A percentile compares a stretch with the other conserved stretches of the same genome.
Evolutionary conservation across 2,329 filamentous ascomycete genomes (phyloP).

Genomic region (Fusarium sterilihyphosum): DNA sequence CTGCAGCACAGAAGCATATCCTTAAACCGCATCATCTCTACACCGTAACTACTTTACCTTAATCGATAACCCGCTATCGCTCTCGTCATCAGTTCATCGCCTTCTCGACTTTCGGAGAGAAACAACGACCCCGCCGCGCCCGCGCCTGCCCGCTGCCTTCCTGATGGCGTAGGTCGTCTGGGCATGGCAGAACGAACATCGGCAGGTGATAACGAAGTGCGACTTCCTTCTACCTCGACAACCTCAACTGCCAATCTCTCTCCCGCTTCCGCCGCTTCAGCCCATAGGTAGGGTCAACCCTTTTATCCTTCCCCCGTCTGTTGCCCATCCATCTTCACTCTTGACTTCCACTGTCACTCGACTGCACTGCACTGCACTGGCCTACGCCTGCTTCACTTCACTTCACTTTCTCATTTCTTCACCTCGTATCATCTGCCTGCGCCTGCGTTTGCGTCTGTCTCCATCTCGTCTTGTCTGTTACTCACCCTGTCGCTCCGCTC

Average conservation of each 20-base stretch:
- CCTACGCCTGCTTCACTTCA: not conserved
- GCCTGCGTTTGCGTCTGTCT: not conserved
- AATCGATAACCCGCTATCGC: conserved; percentile 23
- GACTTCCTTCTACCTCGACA: conserved; percentile 57
- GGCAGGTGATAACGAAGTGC: conserved; percentile 66
- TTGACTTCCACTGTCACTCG: not conserved
- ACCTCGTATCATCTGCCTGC: conserved; percentile 3
- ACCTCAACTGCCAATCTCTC: conserved; percentile 43
- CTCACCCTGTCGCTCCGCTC: conserved; percentile 12
- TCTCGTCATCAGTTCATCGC: conserved; percentile 26
- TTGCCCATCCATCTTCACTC: conserved; percentile 25
- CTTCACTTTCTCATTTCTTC: conserved; percentile 1
- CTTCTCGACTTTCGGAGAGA: conserved; percentile 31
- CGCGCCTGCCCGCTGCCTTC: conserved; percentile 53
- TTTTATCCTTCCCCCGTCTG: conserved; percentile 29
- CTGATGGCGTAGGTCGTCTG: conserved; percentile 72
- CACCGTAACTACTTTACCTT: conserved; percentile 17
- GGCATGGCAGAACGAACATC: conserved; percentile 72
- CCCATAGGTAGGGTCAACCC: conserved; percentile 42
- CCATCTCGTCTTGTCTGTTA: conserved; percentile 3
- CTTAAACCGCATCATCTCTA: conserved; percentile 6
- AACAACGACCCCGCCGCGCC: conserved; percentile 41
- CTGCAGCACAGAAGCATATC: not conserved
- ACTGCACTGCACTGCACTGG: not conserved
- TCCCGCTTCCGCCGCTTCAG: conserved; percentile 34